Percentiles rank a stretch among this genome's conserved stretches.
phyloP scores from a whole-genome alignment of 805 yeast genomes.

The Candida maltosa region DNA sequence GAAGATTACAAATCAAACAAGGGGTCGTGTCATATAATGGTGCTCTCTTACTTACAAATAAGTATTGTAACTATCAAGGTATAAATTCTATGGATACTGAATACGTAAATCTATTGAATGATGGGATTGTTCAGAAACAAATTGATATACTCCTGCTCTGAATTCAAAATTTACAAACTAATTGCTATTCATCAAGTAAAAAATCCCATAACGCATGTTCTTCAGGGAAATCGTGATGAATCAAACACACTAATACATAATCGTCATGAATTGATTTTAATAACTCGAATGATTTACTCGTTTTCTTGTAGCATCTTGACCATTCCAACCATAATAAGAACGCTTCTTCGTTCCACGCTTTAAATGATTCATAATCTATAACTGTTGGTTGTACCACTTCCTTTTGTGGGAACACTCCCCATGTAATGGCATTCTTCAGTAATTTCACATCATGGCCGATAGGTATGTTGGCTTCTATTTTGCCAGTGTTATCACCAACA shows the following conservation, averaged over 20 bases:
- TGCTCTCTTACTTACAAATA: constrained; percentile 32
- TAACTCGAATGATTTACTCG: constrained; percentile 54
- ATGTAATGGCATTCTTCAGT: constrained; percentile 81
- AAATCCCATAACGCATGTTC: constrained; percentile 77
- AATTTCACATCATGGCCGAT: constrained; percentile 25
- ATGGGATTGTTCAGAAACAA: constrained; percentile 34
- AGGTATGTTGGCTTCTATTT: constrained; percentile 59
- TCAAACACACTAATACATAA: constrained; percentile 76
- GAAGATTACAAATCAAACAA: constrained; percentile 49
- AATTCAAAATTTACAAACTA: no score
- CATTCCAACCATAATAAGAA: constrained; percentile 89
- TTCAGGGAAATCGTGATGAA: constrained; percentile 78
- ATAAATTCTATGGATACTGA: constrained; percentile 19
- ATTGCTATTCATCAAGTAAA: constrained; percentile 36
- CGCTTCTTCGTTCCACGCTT: constrained; percentile 96
- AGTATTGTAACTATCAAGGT: constrained; percentile 31
- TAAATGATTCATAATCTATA: constrained; percentile 86
- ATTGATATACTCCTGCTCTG: no score
- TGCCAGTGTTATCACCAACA: constrained; percentile 60
- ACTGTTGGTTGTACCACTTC: constrained; percentile 91
- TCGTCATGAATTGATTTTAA: constrained; percentile 58
- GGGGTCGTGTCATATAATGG: constrained; percentile 50
- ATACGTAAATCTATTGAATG: constrained; percentile 26
- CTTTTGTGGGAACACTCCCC: constrained; percentile 95
- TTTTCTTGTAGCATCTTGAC: constrained; percentile 73